These are phyloP conservation scores for Phaeosphaeriaceae sp. DNA, from an alignment of 2,329 filamentous ascomycete genomes.

Conservation along the genomic window DNA sequence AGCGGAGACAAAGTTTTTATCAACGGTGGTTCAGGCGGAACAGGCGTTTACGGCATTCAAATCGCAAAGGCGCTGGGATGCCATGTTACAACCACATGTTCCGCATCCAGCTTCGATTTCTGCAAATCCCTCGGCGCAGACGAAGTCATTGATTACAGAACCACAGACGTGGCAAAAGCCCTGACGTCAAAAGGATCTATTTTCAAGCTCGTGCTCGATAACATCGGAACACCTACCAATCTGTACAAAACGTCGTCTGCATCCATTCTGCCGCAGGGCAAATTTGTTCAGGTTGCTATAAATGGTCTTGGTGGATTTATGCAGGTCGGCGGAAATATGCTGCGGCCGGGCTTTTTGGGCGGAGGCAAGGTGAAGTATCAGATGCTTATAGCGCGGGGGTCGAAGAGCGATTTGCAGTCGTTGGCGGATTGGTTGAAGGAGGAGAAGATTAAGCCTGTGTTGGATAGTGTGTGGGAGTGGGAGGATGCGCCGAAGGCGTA, in stretches of 20 bases:
- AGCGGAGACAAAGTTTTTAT: constrained; percentile 63
- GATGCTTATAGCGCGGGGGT: constrained; percentile 48
- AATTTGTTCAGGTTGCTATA: constrained; percentile 51
- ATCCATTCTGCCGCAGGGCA: constrained; percentile 58
- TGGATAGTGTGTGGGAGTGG: constrained; percentile 63
- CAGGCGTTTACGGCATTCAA: constrained; percentile 66
- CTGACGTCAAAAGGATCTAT: constrained; percentile 57
- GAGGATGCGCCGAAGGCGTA: constrained; percentile 65
- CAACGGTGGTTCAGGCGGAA: constrained; percentile 69
- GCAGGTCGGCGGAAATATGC: constrained; percentile 45
- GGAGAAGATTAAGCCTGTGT: constrained; percentile 62
- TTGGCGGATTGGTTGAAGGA: constrained; percentile 64
- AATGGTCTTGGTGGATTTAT: constrained; percentile 28
- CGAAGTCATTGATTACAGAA: constrained; percentile 67
- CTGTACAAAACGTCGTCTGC: constrained; percentile 61
- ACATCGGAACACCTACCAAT: constrained; percentile 58
- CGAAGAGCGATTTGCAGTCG: constrained; percentile 54
- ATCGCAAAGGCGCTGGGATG: constrained; percentile 67
- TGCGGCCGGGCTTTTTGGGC: constrained; percentile 57
- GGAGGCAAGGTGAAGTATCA: constrained; percentile 57
- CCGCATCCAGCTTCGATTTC: constrained; percentile 62
- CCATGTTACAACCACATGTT: constrained; percentile 66
- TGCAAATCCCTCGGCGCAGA: constrained; percentile 67
- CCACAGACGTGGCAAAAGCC: constrained; percentile 54
- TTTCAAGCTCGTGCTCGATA: constrained; percentile 64